Evolutionary conservation across 495 filamentous ascomycete genomes (phyloP), one percentile per base, ranked within the genome.

Genomic region (Sabuloglossum arenarium): DNA sequence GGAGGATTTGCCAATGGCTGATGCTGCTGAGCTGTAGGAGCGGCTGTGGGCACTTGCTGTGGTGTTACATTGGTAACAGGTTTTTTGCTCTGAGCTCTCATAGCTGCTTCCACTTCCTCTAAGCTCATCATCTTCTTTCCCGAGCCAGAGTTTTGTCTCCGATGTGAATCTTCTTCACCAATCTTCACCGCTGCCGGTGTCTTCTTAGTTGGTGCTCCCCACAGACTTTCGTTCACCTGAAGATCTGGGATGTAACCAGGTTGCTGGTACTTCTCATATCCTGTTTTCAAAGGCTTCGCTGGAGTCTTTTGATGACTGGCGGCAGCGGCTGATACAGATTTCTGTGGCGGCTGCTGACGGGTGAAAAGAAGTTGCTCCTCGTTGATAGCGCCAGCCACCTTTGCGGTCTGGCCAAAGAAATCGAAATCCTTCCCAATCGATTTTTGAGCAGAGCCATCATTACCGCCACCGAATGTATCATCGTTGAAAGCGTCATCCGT

Each of bases 401-500:
- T 79, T 16, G 88, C 88, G 19, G 93, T 97, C 58, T 80, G 82
- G 1, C 88, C 88, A 59, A 90, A 90, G 71, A 97, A 99, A 65
- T 99, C 91, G 65, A 96, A 99, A 67, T 99, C 93, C 64, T 84
- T 90, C 63, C 88, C 88, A 21, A 90, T 76, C 14, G 69, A 65
- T 64, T 65, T 58, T 57, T 76, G 61, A 10, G 64, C 59, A 34
- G 64, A 63, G 47, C 63, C 69, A 25, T 61, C 66, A 37, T 58
- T 62, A 31, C 58, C 61, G 39, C 64, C 66, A 56, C 91, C 91
- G 62, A 99, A 99, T n/a, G 91, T 99, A 66, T 94, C 93, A 62
- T 96, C 87, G 68, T 99, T 99, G 74, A 96, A 87, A 43, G 75
- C 87, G 71, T 99, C 91, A 61, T 89, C 85, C 19, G 86, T 84